Percentiles rank a stretch among this genome's conserved stretches.
These are phyloP conservation scores for Nissolia schottii DNA, from an alignment of 306 rosid species.

Conservation along the genomic window DNA sequence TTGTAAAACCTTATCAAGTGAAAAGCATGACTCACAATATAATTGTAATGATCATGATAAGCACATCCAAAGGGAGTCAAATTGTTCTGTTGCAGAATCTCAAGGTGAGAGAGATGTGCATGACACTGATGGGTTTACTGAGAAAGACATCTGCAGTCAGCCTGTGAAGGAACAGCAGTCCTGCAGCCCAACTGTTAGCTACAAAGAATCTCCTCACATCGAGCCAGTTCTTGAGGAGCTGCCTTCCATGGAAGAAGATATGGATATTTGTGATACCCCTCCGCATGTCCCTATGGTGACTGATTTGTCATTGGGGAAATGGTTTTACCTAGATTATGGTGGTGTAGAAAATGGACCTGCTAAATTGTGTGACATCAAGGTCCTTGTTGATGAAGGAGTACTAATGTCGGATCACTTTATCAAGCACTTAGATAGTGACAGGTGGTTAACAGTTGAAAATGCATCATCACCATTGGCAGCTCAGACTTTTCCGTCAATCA, in stretches of 20 bases:
- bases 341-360: slow-evolving; percentile 88
- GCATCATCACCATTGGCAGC: slow-evolving; percentile 80
- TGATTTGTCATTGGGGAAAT: slow-evolving; percentile 69
- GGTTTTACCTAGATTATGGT: slow-evolving; percentile 86
- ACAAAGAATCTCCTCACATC: slow-evolving; percentile 43
- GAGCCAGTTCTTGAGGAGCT: slow-evolving; percentile 67
- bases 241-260: slow-evolving; percentile 97
- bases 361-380: slow-evolving; percentile 69
- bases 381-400: slow-evolving; percentile 81
- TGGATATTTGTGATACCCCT: slow-evolving; percentile 99
- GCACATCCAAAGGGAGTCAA: slow-evolving; percentile 45
- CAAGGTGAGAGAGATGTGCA: slow-evolving; percentile 42
- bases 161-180: slow-evolving; percentile 46
- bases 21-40: slow-evolving; percentile 42
- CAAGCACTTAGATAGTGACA: slow-evolving; percentile 84
- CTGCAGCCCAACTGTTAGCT: slow-evolving; percentile 51
- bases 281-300: slow-evolving; percentile 77
- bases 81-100: slow-evolving; percentile 55
- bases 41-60: slow-evolving; percentile 55
- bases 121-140: slow-evolving; percentile 35
- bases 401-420: slow-evolving; percentile 86
- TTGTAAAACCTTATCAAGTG: slow-evolving; percentile 48
- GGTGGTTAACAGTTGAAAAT: slow-evolving; percentile 96
- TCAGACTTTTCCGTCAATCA: slow-evolving; percentile 59
- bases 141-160: slow-evolving; percentile 38